Evolutionary conservation across 140 eudicot species (phyloP), one percentile per base, ranked within the genome.

Genomic region (Stevia rebaudiana): DNA sequence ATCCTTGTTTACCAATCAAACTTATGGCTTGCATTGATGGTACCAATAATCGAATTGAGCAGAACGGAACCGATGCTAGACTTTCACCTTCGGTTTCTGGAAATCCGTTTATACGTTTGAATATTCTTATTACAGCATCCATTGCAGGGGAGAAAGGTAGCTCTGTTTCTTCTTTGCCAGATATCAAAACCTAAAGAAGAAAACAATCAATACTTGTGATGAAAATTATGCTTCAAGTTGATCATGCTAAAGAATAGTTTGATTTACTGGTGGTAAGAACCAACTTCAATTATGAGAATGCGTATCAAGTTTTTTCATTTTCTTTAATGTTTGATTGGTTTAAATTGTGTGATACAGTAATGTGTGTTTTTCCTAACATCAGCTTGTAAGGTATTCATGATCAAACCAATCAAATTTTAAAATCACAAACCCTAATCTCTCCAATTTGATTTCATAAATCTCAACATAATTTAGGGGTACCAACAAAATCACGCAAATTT

Each of bases 101-200:
- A 21, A 91, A 67, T 25, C 95, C 98, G 40, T 62, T 74, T 0
- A 91, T 62, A 13, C 86, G 95, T 66, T 75, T 91, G 52, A 80
- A 82, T 43, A 87, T 61, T 68, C 91, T 76, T 42, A 91, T 74
- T 42, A 71, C 84, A 19, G 98, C 98, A 81, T 82, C 89, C 91
- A 91, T 91, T 49, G 98, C 98, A 73, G 96, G 98, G 16, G 98
- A 78, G 44, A 87, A 30, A 19, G 77, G 76, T 46, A 78, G 73
- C 11, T 84, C 98, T 36, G 87, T 86, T 61, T 91, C 95, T 84
- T 91, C 98, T 70, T 84, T 91, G 7, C 91, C 96, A 50, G 98
- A 80, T 69, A 87, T 71, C 35, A 91, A 69, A 36, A 91, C 96
- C 98, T 91, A 72, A 9, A 43, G n/a, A 17, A 47, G 10, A 50